phyloP scores from a whole-genome alignment of 805 yeast species.

The Ogataea methanolica region DNA sequence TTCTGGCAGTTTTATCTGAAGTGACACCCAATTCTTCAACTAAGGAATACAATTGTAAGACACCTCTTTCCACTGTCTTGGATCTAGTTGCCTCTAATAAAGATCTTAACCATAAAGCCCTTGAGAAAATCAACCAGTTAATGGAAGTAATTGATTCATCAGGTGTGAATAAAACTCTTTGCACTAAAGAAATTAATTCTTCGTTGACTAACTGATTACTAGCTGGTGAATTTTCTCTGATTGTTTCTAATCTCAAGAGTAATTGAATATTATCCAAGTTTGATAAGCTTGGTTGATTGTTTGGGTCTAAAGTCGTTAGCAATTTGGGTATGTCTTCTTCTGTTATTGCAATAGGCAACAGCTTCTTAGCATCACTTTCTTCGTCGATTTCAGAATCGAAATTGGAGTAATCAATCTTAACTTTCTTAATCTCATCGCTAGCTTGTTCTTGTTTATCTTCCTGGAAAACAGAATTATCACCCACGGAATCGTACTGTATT shows the following conservation, averaged over 20 bases:
- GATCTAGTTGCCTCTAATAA: conserved; percentile 73
- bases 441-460: conserved; percentile 33
- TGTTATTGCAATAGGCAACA: conserved; percentile 60
- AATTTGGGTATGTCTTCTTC: conserved; percentile 59
- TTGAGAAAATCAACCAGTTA: conserved; percentile 75
- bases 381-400: conserved; percentile 9
- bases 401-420: conserved; percentile 36
- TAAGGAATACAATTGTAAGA: conserved; percentile 85
- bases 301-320: conserved; percentile 63
- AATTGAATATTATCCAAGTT: conserved; percentile 73
- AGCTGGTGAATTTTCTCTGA: conserved; percentile 67
- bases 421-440: conserved; percentile 33
- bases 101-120: conserved; percentile 89
- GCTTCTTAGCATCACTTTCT: conserved; percentile 29
- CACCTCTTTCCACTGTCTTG: conserved; percentile 89
- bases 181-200: conserved; percentile 72
- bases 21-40: conserved; percentile 83
- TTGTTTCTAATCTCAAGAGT: conserved; percentile 57
- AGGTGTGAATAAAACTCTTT: conserved; percentile 60
- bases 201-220: conserved; percentile 71
- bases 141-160: conserved; percentile 29
- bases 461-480: conserved; percentile 39
- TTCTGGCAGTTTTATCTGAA: conserved; percentile 45
- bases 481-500: conserved; percentile 63
- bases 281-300: conserved; percentile 68